Percentiles rank a stretch among this genome's conserved stretches.
These are phyloP conservation scores for Platanthera zijinensis DNA, from an alignment of 106 monocot genomes.

Conservation along the genomic window DNA sequence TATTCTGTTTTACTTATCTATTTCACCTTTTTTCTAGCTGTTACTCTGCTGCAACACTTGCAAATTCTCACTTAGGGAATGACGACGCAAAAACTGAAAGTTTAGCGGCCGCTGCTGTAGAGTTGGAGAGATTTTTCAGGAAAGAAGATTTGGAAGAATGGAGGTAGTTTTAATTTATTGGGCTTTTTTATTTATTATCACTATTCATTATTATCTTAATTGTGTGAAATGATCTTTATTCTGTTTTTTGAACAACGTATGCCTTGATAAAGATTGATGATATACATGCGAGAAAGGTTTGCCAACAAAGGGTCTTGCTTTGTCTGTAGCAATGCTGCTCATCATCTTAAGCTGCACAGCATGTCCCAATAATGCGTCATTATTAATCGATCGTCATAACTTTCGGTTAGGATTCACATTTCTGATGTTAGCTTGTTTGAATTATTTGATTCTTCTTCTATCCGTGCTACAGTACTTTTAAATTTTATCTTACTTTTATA, in stretches of 20 bases:
- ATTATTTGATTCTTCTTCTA: neutral
- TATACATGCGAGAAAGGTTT: neutral
- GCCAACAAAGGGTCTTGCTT: neutral
- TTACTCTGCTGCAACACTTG: slow-evolving; percentile 74
- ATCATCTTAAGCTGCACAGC: neutral
- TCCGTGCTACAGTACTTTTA: no score
- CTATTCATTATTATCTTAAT: neutral
- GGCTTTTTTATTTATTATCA: neutral
- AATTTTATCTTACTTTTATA: no score
- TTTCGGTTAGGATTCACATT: neutral
- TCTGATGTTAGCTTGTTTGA: neutral
- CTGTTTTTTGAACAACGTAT: neutral
- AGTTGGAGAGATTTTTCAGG: slow-evolving; percentile 83
- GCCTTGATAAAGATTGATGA: neutral
- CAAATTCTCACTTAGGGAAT: slow-evolving; percentile 44
- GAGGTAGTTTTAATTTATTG: slow-evolving; percentile 37
- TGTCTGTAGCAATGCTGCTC: neutral
- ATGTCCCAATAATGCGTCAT: neutral
- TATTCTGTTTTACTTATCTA: neutral
- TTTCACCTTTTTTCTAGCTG: slow-evolving; percentile 26
- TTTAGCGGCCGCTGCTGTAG: slow-evolving; percentile 67
- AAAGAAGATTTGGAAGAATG: slow-evolving; percentile 93
- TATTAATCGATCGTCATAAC: neutral
- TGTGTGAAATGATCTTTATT: neutral
- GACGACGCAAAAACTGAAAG: slow-evolving; percentile 49